Conservation (phyloP, 2,329 filamentous ascomycete genomes). For the Pseudogymnoascus sp. region DNA sequence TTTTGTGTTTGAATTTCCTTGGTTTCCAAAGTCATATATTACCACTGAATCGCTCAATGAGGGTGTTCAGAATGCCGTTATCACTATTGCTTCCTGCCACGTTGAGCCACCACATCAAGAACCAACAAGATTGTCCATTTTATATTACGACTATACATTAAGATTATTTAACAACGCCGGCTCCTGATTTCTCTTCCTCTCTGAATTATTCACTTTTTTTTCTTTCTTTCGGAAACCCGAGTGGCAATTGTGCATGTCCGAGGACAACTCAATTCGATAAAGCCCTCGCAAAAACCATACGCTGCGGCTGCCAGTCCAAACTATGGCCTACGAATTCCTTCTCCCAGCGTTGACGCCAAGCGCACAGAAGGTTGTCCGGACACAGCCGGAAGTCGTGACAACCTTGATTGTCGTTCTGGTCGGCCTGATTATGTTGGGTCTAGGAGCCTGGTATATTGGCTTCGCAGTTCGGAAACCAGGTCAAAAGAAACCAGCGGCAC, state of each 20-base stretch:
- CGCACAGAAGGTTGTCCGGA: not conserved
- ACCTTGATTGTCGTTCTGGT: conserved; percentile 1
- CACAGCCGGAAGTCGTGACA: conserved; percentile 2
- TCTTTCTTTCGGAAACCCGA: not conserved
- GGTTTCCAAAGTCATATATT: conserved; percentile 1
- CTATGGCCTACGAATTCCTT: conserved; percentile 4
- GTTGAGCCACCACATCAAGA: not conserved
- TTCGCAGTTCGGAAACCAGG: conserved; percentile 1
- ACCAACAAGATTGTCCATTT: not conserved
- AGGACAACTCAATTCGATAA: not conserved
- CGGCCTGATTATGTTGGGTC: not conserved
- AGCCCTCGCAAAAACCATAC: not conserved
- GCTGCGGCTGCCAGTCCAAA: not conserved
- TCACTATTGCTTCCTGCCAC: not conserved
- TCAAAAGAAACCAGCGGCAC: not conserved
- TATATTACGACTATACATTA: not conserved
- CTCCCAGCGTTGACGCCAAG: not conserved
- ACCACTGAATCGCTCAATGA: not conserved
- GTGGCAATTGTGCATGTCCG: not conserved
- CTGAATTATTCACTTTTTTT: not conserved
- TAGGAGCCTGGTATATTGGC: not conserved
- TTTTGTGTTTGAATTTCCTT: not conserved
- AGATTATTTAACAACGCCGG: not conserved
- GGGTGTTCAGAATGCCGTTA: not conserved
- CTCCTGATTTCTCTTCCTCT: not conserved